Percentiles rank a stretch among this genome's conserved stretches.
Evolutionary conservation across 495 filamentous ascomycete species (phyloP).

Genomic region (Penicillium pulvis): DNA sequence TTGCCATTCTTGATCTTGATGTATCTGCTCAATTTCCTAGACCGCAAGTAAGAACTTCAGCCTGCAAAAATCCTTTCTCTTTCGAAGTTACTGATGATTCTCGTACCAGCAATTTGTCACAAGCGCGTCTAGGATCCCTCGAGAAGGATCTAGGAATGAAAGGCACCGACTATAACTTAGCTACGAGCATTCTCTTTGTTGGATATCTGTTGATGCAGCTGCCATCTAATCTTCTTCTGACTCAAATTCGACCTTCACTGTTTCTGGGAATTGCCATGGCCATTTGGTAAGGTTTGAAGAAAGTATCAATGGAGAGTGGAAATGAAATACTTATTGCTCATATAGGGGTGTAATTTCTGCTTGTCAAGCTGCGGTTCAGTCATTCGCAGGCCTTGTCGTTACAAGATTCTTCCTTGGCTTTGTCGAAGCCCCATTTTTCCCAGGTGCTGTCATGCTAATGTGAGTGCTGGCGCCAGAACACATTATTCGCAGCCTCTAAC

Average conservation of each 20-base stretch:
- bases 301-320: background rate
- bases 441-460: slow-evolving; percentile 45
- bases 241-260: slow-evolving; percentile 39
- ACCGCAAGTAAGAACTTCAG: slow-evolving; percentile 52
- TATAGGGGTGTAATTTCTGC: slow-evolving; percentile 63
- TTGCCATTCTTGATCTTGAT: slow-evolving; percentile 66
- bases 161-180: slow-evolving; percentile 56
- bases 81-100: background rate
- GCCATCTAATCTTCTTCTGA: slow-evolving; percentile 64
- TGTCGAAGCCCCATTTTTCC: slow-evolving; percentile 54
- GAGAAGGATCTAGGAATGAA: slow-evolving; percentile 49
- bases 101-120: slow-evolving; percentile 31
- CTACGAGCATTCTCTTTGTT: slow-evolving; percentile 68
- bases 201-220: slow-evolving; percentile 63
- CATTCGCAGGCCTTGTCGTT: slow-evolving; percentile 60
- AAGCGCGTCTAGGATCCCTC: slow-evolving; percentile 45
- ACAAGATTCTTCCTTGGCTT: slow-evolving; percentile 72
- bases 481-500: slow-evolving; percentile 1
- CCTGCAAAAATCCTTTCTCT: background rate
- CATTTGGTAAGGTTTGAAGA: slow-evolving; percentile 36
- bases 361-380: slow-evolving; percentile 57
- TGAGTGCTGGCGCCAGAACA: slow-evolving; percentile 11
- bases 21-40: slow-evolving; percentile 82
- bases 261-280: slow-evolving; percentile 34
- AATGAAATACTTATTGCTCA: background rate